Percentiles rank a stretch among this genome's conserved stretches.
Conservation (phyloP, 2,329 filamentous ascomycete genomes). For the Dactylella cylindrospora region DNA sequence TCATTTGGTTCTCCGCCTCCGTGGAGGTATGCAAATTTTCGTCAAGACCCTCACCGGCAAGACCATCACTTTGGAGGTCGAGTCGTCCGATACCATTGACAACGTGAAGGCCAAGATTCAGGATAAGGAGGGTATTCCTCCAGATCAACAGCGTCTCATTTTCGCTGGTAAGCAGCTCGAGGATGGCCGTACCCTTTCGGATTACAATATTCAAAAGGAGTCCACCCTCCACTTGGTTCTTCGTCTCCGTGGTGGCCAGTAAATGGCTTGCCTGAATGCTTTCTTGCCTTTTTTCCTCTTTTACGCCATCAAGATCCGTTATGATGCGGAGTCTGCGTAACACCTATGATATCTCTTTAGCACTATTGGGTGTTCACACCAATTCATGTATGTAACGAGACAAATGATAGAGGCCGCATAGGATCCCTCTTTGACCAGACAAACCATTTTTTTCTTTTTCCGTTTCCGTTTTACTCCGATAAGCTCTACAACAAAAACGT, state of each 20-base stretch:
- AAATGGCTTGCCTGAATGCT: not conserved
- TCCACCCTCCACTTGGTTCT: slow-evolving; percentile 97
- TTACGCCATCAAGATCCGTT: slow-evolving; percentile 4
- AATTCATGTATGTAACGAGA: not conserved
- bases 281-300: slow-evolving; percentile 4
- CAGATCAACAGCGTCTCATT: slow-evolving; percentile 70
- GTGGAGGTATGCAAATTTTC: slow-evolving; percentile 82
- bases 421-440: not conserved
- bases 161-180: slow-evolving; percentile 79
- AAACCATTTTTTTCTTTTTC: not conserved
- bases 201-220: slow-evolving; percentile 99
- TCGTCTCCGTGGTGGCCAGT: slow-evolving; percentile 83
- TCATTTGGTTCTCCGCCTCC: slow-evolving; percentile 76
- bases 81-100: slow-evolving; percentile 69
- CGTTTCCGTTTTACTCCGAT: not conserved
- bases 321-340: not conserved
- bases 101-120: slow-evolving; percentile 74
- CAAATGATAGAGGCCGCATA: not conserved
- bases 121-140: slow-evolving; percentile 77
- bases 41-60: slow-evolving; percentile 79
- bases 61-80: slow-evolving; percentile 69
- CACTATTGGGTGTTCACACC: not conserved
- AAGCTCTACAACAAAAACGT: no score
- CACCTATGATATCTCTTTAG: not conserved
- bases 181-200: slow-evolving; percentile 92